Evolutionary conservation across 495 filamentous ascomycete species (phyloP), one percentile per base, ranked within the genome.

Genomic region (Venustampulla echinocandica): DNA sequence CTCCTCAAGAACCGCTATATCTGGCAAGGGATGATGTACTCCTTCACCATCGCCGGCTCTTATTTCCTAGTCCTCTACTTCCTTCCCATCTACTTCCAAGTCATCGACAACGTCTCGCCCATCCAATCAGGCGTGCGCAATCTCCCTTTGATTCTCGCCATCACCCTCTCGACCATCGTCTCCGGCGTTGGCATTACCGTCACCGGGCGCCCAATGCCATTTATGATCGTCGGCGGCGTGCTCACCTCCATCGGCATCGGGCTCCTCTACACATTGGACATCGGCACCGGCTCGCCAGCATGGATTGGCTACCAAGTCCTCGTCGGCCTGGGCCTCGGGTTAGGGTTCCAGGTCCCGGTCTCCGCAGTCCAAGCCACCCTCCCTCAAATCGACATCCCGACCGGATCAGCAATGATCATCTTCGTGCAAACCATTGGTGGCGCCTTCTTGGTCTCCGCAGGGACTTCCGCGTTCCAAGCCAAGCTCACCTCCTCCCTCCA

Each of bases 1-100:
- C 64, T 88, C 45, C 49, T 84, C 38, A 77, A 69, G 41, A 74
- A 86, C 45, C 73, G 83, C 10, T 79, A 68, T 23, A 73, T 88
- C 11, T 69, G 70, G 21, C 68, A 61, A 4, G 66, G 68, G 2
- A 59, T 68, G 1, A 60, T 72, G 45, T 82, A 77, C 59, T 49
- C 65, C 6, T 65, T 73, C 42, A 68, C 67, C 27, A 35, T 38
- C 10, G 49, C 39, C 20, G n/a, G 6, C 17, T 3, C 11, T 19
- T 39, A 3, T 13, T 10, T 6, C 17, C 11, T 39, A 2, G 14
- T 52, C 15, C 10, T 71, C 1, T 79, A 74, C 51, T 77, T 74
- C 45, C 56, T 83, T 0, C 78, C 79, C 1, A 71, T 84, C 39
- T 86, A 76, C 70, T 83, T 86, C 59, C 83, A 86, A 57, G 70